Percentiles rank a stretch among this genome's conserved stretches.
These are phyloP conservation scores for Grigorovia yakushimaensis DNA, from an alignment of 805 yeast genomes.

Conservation along the genomic window DNA sequence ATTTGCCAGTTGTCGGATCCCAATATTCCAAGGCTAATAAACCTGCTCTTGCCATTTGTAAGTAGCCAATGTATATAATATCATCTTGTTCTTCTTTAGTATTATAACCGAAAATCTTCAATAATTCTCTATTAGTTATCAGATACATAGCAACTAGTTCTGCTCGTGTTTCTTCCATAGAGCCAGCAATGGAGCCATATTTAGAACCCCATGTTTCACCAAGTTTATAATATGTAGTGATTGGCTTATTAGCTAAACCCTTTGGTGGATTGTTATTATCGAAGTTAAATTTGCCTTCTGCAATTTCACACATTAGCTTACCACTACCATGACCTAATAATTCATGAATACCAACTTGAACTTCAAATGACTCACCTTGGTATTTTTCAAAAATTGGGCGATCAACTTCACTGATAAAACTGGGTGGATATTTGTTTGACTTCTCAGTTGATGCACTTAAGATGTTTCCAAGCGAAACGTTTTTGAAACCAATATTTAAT, in stretches of 20 bases:
- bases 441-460: constrained; percentile 58
- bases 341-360: constrained; percentile 90
- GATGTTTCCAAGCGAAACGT: constrained; percentile 82
- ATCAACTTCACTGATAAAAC: constrained; percentile 49
- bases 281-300: constrained; percentile 61
- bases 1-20: constrained; percentile 71
- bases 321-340: constrained; percentile 89
- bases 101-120: constrained; percentile 63
- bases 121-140: constrained; percentile 54
- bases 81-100: constrained; percentile 50
- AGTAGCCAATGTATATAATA: constrained; percentile 55
- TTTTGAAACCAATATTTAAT: constrained; percentile 75
- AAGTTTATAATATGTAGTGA: constrained; percentile 58
- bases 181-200: constrained; percentile 74
- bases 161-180: constrained; percentile 90
- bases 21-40: constrained; percentile 72
- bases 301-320: constrained; percentile 54
- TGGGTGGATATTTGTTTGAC: constrained; percentile 45
- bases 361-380: constrained; percentile 78
- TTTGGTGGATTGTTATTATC: constrained; percentile 54
- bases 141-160: constrained; percentile 81
- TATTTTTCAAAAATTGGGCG: constrained; percentile 55
- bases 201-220: constrained; percentile 89
- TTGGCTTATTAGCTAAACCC: constrained; percentile 51
- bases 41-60: constrained; percentile 86